phyloP scores from a whole-genome alignment of 106 monocot genomes.

The Phalaenopsis aphrodite region DNA sequence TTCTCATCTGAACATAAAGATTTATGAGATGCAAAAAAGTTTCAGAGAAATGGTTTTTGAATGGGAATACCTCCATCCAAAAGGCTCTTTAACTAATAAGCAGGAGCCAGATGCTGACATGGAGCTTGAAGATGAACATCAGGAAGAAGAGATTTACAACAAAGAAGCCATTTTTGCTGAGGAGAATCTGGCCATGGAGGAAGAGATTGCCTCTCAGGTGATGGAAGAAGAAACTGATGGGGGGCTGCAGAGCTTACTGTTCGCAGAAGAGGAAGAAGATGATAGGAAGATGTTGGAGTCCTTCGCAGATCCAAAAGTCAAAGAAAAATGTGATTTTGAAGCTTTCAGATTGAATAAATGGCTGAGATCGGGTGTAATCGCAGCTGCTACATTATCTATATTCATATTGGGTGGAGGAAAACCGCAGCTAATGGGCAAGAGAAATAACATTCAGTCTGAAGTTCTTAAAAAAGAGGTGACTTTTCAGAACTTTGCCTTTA shows the following conservation, averaged over 20 bases:
- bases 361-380: neutral
- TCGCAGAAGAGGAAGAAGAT: neutral
- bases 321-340: neutral
- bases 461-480: neutral
- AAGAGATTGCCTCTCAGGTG: neutral
- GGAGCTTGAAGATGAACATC: neutral
- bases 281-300: neutral
- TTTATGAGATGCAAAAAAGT: neutral
- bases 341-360: neutral
- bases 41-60: conserved; percentile 2
- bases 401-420: neutral
- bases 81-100: neutral
- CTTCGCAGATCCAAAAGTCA: neutral
- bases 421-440: neutral
- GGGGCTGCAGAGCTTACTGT: neutral
- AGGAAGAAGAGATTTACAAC: neutral
- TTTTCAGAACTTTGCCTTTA: neutral
- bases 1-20: neutral
- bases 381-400: neutral
- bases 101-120: neutral
- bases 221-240: neutral
- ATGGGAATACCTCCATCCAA: conserved; percentile 3
- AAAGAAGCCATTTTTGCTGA: neutral
- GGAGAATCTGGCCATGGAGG: neutral
- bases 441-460: neutral